Conservation (phyloP, 306 rosid species). For the Hippophae tibetana region DNA sequence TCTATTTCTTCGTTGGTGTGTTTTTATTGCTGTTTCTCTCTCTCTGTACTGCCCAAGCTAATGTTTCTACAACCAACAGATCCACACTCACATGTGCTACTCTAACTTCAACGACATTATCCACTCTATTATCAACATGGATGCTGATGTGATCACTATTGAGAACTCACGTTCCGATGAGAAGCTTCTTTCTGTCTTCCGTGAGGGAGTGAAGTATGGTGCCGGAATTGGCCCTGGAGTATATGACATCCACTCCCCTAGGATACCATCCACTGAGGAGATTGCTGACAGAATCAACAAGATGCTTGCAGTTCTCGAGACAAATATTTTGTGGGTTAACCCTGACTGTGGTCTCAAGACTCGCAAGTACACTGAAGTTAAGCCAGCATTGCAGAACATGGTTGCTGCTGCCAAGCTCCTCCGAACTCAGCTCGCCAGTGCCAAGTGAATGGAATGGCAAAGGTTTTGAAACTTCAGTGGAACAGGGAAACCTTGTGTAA, state of each 20-base stretch:
- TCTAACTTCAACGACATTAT: conserved; percentile 92
- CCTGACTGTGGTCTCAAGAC: conserved; percentile 96
- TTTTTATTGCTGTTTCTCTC: not conserved
- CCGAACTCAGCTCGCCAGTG: conserved; percentile 65
- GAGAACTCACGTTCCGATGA: conserved; percentile 94
- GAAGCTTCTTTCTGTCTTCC: conserved; percentile 91
- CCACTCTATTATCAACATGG: conserved; percentile 87
- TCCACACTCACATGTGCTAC: conserved; percentile 98
- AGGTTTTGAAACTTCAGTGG: not conserved
- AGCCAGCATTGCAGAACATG: conserved; percentile 72
- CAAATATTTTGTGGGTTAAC: conserved; percentile 87
- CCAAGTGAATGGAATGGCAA: conserved; percentile 38
- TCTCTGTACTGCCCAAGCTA: not conserved
- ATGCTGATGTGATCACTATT: conserved; percentile 87
- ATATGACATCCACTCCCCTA: conserved; percentile 88
- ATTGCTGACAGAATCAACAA: conserved; percentile 85
- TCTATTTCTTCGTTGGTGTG: not conserved
- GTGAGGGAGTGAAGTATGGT: conserved; percentile 89
- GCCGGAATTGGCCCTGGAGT: conserved; percentile 97
- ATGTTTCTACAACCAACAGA: conserved; percentile 32
- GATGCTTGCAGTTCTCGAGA: conserved; percentile 96
- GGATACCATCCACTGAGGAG: conserved; percentile 84
- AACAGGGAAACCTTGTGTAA: conserved; percentile 4
- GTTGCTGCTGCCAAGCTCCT: conserved; percentile 77
- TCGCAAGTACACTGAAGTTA: conserved; percentile 79